Conservation (phyloP, 768 basidiomycete genomes). For the Termitomyces sp. region DNA sequence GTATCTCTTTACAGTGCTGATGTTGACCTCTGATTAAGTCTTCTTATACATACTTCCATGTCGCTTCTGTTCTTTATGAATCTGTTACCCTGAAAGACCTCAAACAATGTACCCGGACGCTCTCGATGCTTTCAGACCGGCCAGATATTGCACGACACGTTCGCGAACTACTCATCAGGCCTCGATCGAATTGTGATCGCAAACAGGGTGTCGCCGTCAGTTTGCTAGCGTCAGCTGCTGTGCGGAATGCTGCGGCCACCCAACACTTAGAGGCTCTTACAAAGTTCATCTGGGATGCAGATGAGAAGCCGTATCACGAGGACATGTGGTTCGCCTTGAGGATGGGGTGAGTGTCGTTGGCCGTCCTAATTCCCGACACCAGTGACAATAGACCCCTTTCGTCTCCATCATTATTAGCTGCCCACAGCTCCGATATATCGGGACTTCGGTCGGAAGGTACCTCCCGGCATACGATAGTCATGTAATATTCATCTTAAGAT, state of each 20-base stretch:
- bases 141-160: slow-evolving; percentile 65
- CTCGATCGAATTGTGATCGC: slow-evolving; percentile 22
- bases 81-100: slow-evolving; percentile 47
- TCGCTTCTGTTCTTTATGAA: slow-evolving; percentile 57
- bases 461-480: slow-evolving; percentile 56
- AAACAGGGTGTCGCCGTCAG: slow-evolving; percentile 24
- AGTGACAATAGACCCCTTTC: background rate
- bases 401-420: slow-evolving; percentile 37
- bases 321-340: slow-evolving; percentile 78
- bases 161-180: slow-evolving; percentile 48
- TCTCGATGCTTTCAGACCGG: slow-evolving; percentile 53
- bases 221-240: slow-evolving; percentile 42
- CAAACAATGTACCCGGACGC: slow-evolving; percentile 58
- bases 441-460: slow-evolving; percentile 55
- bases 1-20: background rate
- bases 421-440: slow-evolving; percentile 56
- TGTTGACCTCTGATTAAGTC: slow-evolving; percentile 33
- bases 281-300: slow-evolving; percentile 69
- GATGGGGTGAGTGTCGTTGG: slow-evolving; percentile 40
- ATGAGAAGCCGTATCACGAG: slow-evolving; percentile 60
- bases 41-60: slow-evolving; percentile 42
- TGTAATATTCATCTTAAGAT: slow-evolving; percentile 30
- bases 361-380: background rate
- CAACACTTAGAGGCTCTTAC: slow-evolving; percentile 55
- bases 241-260: slow-evolving; percentile 43